Evolutionary conservation across 202 grass and related monocot species (phyloP).

Genomic region (Bolboschoenoplectus hybrid): DNA sequence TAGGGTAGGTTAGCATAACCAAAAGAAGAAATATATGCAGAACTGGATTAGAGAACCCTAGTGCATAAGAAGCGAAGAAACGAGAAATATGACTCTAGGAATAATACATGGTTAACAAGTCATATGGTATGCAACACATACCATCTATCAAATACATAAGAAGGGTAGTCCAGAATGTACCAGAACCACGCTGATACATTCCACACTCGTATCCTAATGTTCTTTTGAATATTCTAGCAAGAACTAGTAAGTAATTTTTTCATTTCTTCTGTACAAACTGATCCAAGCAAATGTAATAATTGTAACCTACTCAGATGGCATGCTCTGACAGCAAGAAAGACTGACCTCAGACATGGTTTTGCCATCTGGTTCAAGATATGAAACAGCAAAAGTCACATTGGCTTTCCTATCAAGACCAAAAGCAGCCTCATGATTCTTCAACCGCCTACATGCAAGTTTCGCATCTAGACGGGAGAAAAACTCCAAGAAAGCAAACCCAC

Average conservation of each 20-base stretch:
- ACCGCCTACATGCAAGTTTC: constrained; percentile 85
- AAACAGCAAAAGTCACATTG: constrained; percentile 97
- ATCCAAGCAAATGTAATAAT: background rate
- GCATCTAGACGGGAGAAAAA: constrained; percentile 89
- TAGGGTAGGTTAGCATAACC: constrained; percentile 3
- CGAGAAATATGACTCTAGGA: background rate
- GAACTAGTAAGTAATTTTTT: background rate
- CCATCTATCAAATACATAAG: constrained; percentile 6
- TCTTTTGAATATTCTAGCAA: background rate
- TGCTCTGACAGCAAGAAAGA: background rate
- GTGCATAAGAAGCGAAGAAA: background rate
- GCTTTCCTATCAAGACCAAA: constrained; percentile 93
- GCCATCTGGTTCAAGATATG: constrained; percentile 84
- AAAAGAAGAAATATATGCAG: background rate
- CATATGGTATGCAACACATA: background rate
- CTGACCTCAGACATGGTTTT: constrained; percentile 98
- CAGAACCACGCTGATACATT: background rate
- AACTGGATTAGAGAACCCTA: background rate
- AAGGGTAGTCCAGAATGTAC: background rate
- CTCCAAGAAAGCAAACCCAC: constrained; percentile 95
- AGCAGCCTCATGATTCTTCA: constrained; percentile 83
- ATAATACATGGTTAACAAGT: constrained; percentile 16
- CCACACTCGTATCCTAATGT: background rate
- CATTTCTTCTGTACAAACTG: background rate
- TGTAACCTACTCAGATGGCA: background rate